A percentile compares a stretch with the other conserved stretches of the same genome.
phyloP scores from a whole-genome alignment of 2,329 filamentous ascomycete genomes.

The Hortaea sp. region DNA sequence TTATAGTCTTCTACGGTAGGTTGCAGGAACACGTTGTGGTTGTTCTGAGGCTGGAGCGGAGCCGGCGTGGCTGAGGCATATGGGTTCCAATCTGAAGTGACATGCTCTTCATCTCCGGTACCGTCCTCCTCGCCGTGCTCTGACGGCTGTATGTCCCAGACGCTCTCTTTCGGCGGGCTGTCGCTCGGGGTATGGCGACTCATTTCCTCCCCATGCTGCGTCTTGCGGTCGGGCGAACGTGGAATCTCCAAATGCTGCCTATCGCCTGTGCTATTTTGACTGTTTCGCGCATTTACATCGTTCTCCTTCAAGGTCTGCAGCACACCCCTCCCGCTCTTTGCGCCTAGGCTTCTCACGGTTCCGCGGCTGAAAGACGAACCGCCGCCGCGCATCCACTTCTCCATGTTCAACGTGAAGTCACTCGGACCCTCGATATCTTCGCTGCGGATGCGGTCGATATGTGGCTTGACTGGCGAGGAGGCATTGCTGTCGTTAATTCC shows the following conservation, averaged over 20 bases:
- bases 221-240: slow-evolving; percentile 1
- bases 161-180: slow-evolving; percentile 17
- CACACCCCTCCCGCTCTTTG: slow-evolving; percentile 1
- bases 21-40: slow-evolving; percentile 20
- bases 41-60: slow-evolving; percentile 6
- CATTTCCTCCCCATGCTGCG: slow-evolving; percentile 9
- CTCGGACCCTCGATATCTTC: slow-evolving; percentile 29
- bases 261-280: neutral
- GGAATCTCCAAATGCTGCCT: slow-evolving; percentile 1
- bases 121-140: neutral
- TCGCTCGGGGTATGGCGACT: slow-evolving; percentile 20
- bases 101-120: slow-evolving; percentile 8
- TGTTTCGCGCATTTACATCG: neutral
- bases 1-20: slow-evolving; percentile 27
- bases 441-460: slow-evolving; percentile 21
- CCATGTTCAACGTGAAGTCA: slow-evolving; percentile 29
- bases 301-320: slow-evolving; percentile 6
- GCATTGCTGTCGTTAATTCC: slow-evolving; percentile 15
- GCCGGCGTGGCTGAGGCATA: slow-evolving; percentile 18
- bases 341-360: slow-evolving; percentile 3
- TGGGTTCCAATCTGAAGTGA: slow-evolving; percentile 22
- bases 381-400: slow-evolving; percentile 21
- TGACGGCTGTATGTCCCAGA: slow-evolving; percentile 2
- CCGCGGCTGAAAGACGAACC: slow-evolving; percentile 10
- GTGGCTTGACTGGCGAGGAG: slow-evolving; percentile 13